Evolutionary conservation across 352 stramenopile genomes (phyloP), one percentile per base, ranked within the genome.

Genomic region (Phytophthora pluvialis): DNA sequence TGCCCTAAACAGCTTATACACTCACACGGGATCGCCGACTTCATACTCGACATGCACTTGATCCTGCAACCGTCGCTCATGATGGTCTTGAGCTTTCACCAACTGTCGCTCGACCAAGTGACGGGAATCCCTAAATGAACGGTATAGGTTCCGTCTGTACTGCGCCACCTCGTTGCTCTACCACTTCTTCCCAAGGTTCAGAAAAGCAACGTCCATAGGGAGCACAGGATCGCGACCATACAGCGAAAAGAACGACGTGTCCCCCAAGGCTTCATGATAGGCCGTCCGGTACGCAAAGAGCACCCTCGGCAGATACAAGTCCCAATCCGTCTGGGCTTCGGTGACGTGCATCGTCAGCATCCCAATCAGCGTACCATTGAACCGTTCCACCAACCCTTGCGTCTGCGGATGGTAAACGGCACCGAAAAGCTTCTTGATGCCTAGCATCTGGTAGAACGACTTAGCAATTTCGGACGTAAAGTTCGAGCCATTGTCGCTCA

Each of bases 1-100:
- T 5, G 13, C n/a, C 7, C 49, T 29, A 12, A 61, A 61, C 33
- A 51, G 38, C 36, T 67, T 33, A 39, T 57, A 67, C 5, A 61
- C 50, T 26, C 60, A 61, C 2, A 67, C 49, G 0, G 35, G 45
- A 7, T 54, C 45, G 0, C 60, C 60, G 12, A 61, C n/a, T 11
- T 67, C 26, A 8, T 56, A 61, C 1, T 35, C 0, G 3, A 67
- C 50, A 1, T 5, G 33, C 5, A 38, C 31, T 18, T 57, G 45
- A 35, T 31, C 15, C 21, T 21, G 21, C 1, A 21, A 21, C 8
- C 51, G 45, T 55, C 42, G 0, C 12, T 18, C 36, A 7, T 43
- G 15, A 25, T 11, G 12, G 11, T 43, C 36, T 21, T 18, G 13
- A 18, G 36, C n/a, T 5, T 50, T 60, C 0, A 69, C 3, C 11